phyloP scores from a whole-genome alignment of 495 filamentous ascomycete genomes.

The Thermochaetoides thermophila region DNA sequence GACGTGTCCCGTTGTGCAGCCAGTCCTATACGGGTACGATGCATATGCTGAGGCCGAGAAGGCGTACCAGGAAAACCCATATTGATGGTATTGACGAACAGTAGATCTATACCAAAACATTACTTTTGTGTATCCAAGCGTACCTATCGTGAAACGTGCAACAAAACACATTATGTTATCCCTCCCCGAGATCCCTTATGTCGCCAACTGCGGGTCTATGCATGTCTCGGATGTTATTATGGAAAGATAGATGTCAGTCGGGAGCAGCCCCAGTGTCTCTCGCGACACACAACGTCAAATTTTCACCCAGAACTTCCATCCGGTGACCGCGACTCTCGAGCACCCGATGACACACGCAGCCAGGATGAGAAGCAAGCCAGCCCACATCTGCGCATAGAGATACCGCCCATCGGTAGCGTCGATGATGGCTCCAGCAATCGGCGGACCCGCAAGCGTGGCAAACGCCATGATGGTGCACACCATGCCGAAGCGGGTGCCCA shows the following conservation, averaged over 20 bases:
- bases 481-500: slow-evolving; percentile 33
- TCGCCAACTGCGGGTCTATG: no score
- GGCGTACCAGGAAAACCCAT: slow-evolving; percentile 29
- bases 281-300: no score
- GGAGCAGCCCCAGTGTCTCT: no score
- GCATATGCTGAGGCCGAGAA: slow-evolving; percentile 41
- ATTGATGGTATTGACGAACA: slow-evolving; percentile 5
- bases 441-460: slow-evolving; percentile 28
- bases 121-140: no score
- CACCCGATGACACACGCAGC: slow-evolving; percentile 10
- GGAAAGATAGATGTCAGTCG: no score
- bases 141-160: no score
- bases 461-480: slow-evolving; percentile 26
- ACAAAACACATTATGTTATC: no score
- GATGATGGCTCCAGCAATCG: slow-evolving; percentile 30
- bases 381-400: slow-evolving; percentile 29
- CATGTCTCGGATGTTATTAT: slow-evolving; percentile 4
- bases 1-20: slow-evolving; percentile 45
- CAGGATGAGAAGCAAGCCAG: slow-evolving; percentile 20
- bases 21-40: slow-evolving; percentile 49
- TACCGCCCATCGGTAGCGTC: slow-evolving; percentile 21
- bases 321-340: slow-evolving; percentile 10
- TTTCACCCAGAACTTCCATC: slow-evolving; percentile 15
- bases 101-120: slow-evolving; percentile 1
- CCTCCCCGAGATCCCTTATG: no score